A percentile compares a stretch with the other conserved stretches of the same genome.
Conservation (phyloP, 1,284 basidiomycete genomes). For the Moniliella sp. region DNA sequence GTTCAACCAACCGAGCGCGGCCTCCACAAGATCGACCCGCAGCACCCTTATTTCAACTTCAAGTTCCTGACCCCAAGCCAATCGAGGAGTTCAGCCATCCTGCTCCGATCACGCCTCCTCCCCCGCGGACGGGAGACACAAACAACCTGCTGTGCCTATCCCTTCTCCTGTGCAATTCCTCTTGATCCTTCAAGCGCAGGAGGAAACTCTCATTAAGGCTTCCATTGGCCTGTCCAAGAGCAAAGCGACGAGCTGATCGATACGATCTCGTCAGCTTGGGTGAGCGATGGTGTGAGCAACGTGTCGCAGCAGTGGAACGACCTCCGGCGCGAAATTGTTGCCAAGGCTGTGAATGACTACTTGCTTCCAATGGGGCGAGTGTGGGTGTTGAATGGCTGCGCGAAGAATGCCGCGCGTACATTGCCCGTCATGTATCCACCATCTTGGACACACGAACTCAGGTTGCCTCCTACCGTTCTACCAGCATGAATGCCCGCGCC, state of each 20-base stretch:
- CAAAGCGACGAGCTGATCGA: conserved; percentile 49
- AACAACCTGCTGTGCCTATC: conserved; percentile 1
- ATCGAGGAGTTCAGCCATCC: conserved; percentile 43
- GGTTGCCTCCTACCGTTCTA: conserved; percentile 48
- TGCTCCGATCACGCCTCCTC: neutral
- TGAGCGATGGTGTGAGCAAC: conserved; percentile 65
- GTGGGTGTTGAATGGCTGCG: conserved; percentile 72
- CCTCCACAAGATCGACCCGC: conserved; percentile 66
- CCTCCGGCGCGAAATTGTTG: conserved; percentile 55
- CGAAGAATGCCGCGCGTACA: conserved; percentile 51
- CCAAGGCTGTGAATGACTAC: conserved; percentile 55
- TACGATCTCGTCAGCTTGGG: conserved; percentile 56
- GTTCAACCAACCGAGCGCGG: conserved; percentile 77
- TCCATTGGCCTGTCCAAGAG: conserved; percentile 45
- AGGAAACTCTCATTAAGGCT: conserved; percentile 57
- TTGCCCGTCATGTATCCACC: neutral
- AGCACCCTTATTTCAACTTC: conserved; percentile 76
- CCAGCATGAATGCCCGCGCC: conserved; percentile 19
- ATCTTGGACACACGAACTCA: conserved; percentile 33
- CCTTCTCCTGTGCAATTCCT: conserved; percentile 47
- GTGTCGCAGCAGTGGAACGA: conserved; percentile 78
- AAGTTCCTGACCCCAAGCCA: conserved; percentile 76
- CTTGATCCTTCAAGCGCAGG: conserved; percentile 72
- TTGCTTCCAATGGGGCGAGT: conserved; percentile 59
- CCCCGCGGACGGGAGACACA: neutral